Evolutionary conservation across 2,329 filamentous ascomycete species (phyloP).

Genomic region (Colletotrichum salicis): DNA sequence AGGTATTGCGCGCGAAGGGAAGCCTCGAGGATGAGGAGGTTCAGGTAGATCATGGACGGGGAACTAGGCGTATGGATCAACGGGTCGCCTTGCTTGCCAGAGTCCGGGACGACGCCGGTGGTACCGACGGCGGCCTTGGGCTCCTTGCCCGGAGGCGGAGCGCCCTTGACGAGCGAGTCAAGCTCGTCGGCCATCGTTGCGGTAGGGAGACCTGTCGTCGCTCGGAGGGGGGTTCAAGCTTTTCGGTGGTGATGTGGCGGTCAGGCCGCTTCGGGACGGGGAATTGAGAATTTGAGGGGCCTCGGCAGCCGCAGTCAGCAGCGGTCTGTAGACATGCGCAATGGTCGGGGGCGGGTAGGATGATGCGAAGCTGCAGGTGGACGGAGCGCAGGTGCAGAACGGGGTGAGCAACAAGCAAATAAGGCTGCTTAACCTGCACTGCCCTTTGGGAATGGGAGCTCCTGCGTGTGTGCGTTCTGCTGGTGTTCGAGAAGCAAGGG

Average conservation of each 20-base stretch:
- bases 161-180: conserved; percentile 93
- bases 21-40: conserved; percentile 95
- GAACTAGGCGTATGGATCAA: conserved; percentile 86
- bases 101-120: conserved; percentile 55
- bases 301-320: conserved; percentile 31
- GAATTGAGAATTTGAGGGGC: conserved; percentile 20
- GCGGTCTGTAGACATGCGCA: conserved; percentile 26
- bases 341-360: not conserved
- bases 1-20: conserved; percentile 94
- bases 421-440: conserved; percentile 15
- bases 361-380: not conserved
- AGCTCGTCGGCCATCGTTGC: conserved; percentile 71
- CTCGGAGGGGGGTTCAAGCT: conserved; percentile 7
- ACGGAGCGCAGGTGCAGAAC: not conserved
- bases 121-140: conserved; percentile 45
- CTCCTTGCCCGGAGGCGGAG: conserved; percentile 72
- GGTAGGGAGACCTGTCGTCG: not conserved
- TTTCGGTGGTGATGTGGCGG: conserved; percentile 11
- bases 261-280: conserved; percentile 18
- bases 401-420: conserved; percentile 6
- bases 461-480: conserved; percentile 1
- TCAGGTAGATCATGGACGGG: conserved; percentile 96
- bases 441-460: conserved; percentile 1
- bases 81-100: conserved; percentile 70
- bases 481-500: conserved; percentile 24